phyloP scores from a whole-genome alignment of 306 rosid species.

The Glycine latifolia region DNA sequence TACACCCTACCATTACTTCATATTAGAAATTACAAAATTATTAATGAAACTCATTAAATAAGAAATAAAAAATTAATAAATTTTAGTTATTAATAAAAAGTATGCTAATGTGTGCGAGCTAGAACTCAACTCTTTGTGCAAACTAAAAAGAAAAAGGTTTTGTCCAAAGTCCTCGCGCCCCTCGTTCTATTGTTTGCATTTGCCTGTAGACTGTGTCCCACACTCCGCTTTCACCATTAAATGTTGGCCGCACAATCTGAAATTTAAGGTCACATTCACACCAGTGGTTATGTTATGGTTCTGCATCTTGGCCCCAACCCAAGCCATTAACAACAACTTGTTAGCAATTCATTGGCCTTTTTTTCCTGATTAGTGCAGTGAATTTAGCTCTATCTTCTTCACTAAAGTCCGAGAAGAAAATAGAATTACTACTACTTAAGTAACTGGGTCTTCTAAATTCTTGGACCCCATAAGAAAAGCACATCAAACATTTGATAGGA shows the following conservation, averaged over 20 bases:
- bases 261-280: not conserved
- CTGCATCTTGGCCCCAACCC: not conserved
- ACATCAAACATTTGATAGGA: too few species aligned
- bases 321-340: not conserved
- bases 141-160: not conserved
- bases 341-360: not conserved
- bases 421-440: too few species aligned
- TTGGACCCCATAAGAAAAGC: not conserved
- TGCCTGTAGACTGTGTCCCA: not conserved
- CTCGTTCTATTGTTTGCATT: not conserved
- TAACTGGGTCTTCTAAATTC: not conserved
- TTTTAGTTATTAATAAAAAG: too few species aligned
- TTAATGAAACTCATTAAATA: too few species aligned
- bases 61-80: too few species aligned
- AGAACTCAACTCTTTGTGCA: not conserved
- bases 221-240: not conserved
- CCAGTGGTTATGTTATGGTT: too few species aligned
- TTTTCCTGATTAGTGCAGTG: not conserved
- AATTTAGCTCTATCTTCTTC: not conserved
- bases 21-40: too few species aligned
- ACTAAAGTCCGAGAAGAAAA: too few species aligned
- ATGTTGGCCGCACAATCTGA: conserved; percentile 19
- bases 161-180: not conserved
- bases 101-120: not conserved
- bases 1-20: too few species aligned